These are phyloP conservation scores for Metarhizium anisopliae DNA, from an alignment of 2,329 filamentous ascomycete species.

Conservation along the genomic window DNA sequence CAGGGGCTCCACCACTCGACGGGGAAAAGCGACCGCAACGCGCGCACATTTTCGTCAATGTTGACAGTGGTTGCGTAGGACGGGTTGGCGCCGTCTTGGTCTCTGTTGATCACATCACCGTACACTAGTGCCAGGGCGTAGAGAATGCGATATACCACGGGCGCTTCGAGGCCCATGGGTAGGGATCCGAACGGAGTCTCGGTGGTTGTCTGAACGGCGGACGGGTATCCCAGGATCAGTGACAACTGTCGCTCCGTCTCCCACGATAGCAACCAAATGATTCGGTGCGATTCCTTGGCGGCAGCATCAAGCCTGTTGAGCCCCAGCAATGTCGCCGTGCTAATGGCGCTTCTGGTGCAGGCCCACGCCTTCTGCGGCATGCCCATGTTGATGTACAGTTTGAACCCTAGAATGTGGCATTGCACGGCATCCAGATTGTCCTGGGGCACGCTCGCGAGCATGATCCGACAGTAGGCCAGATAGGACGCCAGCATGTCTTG, in stretches of 20 bases:
- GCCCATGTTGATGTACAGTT: slow-evolving; percentile 45
- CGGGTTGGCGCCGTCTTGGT: slow-evolving; percentile 1
- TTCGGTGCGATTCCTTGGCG: slow-evolving; percentile 21
- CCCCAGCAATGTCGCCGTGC: slow-evolving; percentile 26
- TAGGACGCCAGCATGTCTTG: slow-evolving; percentile 31
- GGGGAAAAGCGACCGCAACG: slow-evolving; percentile 9
- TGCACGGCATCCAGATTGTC: slow-evolving; percentile 44
- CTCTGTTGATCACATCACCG: slow-evolving; percentile 3
- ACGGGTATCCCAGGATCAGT: slow-evolving; percentile 41
- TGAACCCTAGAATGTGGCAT: slow-evolving; percentile 38
- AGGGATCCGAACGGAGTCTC: not conserved
- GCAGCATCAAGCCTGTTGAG: slow-evolving; percentile 24
- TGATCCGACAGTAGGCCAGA: slow-evolving; percentile 31
- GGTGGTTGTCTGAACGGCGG: slow-evolving; percentile 13
- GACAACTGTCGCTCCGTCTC: slow-evolving; percentile 40
- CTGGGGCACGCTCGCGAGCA: slow-evolving; percentile 40
- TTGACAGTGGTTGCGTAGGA: slow-evolving; percentile 27
- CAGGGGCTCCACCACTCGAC: slow-evolving; percentile 5
- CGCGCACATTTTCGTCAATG: slow-evolving; percentile 31
- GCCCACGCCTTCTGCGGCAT: slow-evolving; percentile 47
- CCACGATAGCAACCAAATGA: slow-evolving; percentile 30
- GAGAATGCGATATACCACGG: not conserved
- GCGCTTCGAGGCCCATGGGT: not conserved
- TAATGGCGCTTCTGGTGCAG: slow-evolving; percentile 38
- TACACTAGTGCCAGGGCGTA: slow-evolving; percentile 1